Conservation (phyloP, 768 basidiomycete genomes). For the Pisolithus marmoratus region DNA sequence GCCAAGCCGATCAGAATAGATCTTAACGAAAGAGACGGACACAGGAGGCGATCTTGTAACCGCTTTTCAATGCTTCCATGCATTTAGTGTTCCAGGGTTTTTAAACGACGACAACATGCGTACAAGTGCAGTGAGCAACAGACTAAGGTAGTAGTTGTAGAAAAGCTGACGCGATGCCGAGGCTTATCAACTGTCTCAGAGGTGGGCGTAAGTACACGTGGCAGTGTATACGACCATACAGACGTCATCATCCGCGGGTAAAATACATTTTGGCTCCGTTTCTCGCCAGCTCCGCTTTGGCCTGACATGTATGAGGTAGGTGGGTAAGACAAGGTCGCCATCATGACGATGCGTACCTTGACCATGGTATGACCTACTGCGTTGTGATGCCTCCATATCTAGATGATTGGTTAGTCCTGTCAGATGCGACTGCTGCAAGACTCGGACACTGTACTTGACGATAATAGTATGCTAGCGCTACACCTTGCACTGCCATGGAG, state of each 20-base stretch:
- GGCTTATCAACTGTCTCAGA: conserved; percentile 7
- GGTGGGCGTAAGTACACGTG: neutral
- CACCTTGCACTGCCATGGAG: conserved; percentile 87
- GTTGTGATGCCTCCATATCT: conserved; percentile 76
- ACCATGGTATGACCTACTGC: conserved; percentile 85
- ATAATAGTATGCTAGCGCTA: conserved; percentile 78
- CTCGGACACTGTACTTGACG: conserved; percentile 49
- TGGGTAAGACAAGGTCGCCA: neutral
- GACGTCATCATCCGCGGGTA: conserved; percentile 56
- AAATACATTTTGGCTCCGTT: conserved; percentile 89
- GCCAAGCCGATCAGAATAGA: conserved; percentile 9
- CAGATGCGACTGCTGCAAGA: conserved; percentile 5
- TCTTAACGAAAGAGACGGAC: conserved; percentile 35
- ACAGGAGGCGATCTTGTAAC: conserved; percentile 74
- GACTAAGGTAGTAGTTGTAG: conserved; percentile 65
- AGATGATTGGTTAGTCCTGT: conserved; percentile 5
- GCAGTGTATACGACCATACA: conserved; percentile 1
- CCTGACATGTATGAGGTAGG: conserved; percentile 38
- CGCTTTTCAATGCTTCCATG: conserved; percentile 65
- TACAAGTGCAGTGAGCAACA: too few species aligned
- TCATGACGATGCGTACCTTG: conserved; percentile 49
- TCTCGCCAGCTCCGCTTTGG: conserved; percentile 73
- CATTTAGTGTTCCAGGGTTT: conserved; percentile 54
- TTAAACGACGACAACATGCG: conserved; percentile 33
- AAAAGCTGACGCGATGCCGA: conserved; percentile 30